Base-by-base conservation (phyloP, 2,329 filamentous ascomycete species). In the Monilinia aucupariae region DNA sequence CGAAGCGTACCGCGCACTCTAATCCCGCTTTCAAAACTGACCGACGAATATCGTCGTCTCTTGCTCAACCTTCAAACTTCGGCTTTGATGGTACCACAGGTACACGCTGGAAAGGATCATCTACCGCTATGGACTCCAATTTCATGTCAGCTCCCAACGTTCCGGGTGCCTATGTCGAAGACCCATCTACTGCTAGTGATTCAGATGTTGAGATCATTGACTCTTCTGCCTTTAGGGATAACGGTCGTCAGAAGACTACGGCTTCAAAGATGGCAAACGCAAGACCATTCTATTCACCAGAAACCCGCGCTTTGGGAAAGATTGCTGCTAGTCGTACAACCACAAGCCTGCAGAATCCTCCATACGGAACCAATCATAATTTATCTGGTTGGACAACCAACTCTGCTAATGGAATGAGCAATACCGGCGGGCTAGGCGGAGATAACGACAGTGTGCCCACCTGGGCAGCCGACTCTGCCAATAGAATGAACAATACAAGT, bases 161-260 rank as follows among this genome's bases (percentile, higher is more conserved):
- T 4, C 54, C 69, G 54, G 68, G 69, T 34, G 27, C 66, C 7
- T 71, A 64, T 39, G 53, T 45, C 30, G 68, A 71, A 34, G 68
- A 71, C 39, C 67, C 62, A 10, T 39, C 37, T 12, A 39, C 37
- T 32, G 65, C 52, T 27, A 68, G 66, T 59, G 72, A 74, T 64
- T 72, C 71, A 15, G 71, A 73, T 30, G 61, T 73, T 43, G 72
- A 74, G 61, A 69, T 73, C 27, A 74, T 74, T 34, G 63, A 69
- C 13, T 32, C 69, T 13, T 66, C 68, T 4, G 69, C 63, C 2
- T 74, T 73, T 58, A 64, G 63, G 45, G 67, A 67, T 30, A 73
- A 73, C 64, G 65, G 68, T 32, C 65, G 68, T 34, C 63, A 67
- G 45, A 41, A 22, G 47, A 20, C 43, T 12, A 51, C 43, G 9